Base-by-base conservation (phyloP, 306 rosid species). In the Arachis hypogaea region DNA sequence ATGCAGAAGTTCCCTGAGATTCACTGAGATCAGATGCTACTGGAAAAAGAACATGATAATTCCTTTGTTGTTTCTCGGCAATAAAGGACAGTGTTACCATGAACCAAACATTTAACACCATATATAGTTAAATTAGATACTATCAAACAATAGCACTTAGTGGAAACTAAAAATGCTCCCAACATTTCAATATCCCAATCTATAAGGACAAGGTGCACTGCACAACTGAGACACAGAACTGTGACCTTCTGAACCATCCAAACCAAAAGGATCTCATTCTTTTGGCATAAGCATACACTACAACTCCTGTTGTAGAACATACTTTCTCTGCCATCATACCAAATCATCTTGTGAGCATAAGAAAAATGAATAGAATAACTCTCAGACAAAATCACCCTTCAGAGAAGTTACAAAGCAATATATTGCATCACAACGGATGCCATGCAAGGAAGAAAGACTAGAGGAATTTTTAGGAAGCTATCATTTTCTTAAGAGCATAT, bases 301-400 rank as follows among this genome's bases (percentile, higher is more conserved):
- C 14, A 77, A 55, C 72, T 55, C 45, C 68, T 65, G 71, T 72
- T 51, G 45, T 33, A 52, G 29, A 45, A 66, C 64, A 63, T 58
- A 16, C 61, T 12, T 45, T 36, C 40, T 60, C 40, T 75, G 14
- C 63, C 8, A 0, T 61, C 42, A 81, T 60, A 61, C 69, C 45
- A 75, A 75, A 57, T 36, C 46, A 58, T 57, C 55, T 72, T 47
- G 30, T 44, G 55, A 76, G 38, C 66, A 55, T 38, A 66, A 80
- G 58, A 29, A 69, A 58, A 75, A 61, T 59, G 11, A 71, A 29
- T 10, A 11, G 18, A 69, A 45, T 22, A 33, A 59, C 36, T 9
- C 5, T 14, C 18, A 16, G 66, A 66, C 16, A n/a, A 59, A 61
- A 71, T 76, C 67, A 62, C 22, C 63, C 68, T 54, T 65, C 42